Evolutionary conservation across 768 basidiomycete species (phyloP).

Genomic region (Tulasnella sp.): DNA sequence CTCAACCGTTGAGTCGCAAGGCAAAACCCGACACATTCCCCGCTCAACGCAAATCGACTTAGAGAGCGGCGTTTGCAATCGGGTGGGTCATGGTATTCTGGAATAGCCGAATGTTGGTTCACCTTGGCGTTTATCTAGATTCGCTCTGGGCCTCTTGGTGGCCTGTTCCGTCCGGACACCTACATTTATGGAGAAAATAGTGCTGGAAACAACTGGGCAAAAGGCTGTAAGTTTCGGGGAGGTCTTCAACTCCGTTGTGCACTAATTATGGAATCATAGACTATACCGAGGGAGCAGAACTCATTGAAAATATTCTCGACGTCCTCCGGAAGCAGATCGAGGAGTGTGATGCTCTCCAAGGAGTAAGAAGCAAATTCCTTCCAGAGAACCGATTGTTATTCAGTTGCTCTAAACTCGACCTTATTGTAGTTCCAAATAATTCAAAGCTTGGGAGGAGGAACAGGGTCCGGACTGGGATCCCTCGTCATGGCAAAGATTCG

Average conservation of each 20-base stretch:
- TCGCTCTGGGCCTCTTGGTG: constrained; percentile 59
- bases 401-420: background rate
- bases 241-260: constrained; percentile 8
- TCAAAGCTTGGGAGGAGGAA: constrained; percentile 70
- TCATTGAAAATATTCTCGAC: constrained; percentile 53
- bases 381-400: background rate
- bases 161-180: constrained; percentile 81
- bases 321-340: constrained; percentile 75
- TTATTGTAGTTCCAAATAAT: constrained; percentile 59
- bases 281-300: constrained; percentile 92
- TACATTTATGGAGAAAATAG: constrained; percentile 56
- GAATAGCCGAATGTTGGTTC: background rate
- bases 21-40: constrained; percentile 70
- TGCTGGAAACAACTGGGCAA: constrained; percentile 93
- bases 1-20: constrained; percentile 46
- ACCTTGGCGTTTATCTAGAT: constrained; percentile 36
- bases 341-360: constrained; percentile 76
- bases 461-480: constrained; percentile 78
- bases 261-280: constrained; percentile 35
- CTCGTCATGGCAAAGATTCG: constrained; percentile 49
- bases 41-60: constrained; percentile 86
- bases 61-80: constrained; percentile 78
- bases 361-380: constrained; percentile 31
- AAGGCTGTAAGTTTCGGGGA: constrained; percentile 59
- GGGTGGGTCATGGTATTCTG: constrained; percentile 38